Base-by-base conservation (phyloP, 495 filamentous ascomycete species). In the Neurospora terricola region DNA sequence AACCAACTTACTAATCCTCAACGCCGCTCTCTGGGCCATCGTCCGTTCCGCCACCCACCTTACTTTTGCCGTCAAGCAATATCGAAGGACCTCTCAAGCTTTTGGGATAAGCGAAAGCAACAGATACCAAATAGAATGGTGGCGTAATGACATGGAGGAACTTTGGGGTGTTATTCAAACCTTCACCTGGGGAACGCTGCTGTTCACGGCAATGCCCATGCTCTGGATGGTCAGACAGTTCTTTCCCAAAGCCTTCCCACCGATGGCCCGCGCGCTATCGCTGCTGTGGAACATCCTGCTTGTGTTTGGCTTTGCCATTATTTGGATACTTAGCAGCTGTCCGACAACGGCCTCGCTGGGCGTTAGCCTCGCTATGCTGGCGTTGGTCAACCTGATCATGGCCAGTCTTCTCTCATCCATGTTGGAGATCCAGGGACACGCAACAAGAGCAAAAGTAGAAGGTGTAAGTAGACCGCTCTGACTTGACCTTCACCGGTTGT, bases 61-160 rank as follows among this genome's bases (percentile, higher is more conserved):
- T 18, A 42, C 40, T 8, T 42, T 42, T 1, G 2, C 16, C 40
- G 6, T 8, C 40, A 42, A 42, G 16, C 40, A 42, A 34, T 34
- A 34, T 34, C 34, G 34, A 34, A 34, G 34, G 34, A 34, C 2
- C 34, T 34, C 34, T 34, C 34, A 34, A 34, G 34, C 34, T 5
- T 34, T 34, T 34, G 34, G 34, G 34, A 37, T 37, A 37, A 9
- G 7, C 37, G 8, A 1, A 37, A 4, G 38, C 12, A 40, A 40
- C 38, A 16, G 14, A 16, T 14, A 40, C 38, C 11, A 16, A 14
- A 4, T 40, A 0, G 0, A 40, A 14, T 40, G 38, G 38, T 5
- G 1, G 38, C 12, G 12, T 14, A 16, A 2, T 0, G 40, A 8
- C 40, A 43, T n/a, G 16, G 1, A 8, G 40, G 0, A n/a, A 0